phyloP scores from a whole-genome alignment of 352 stramenopile genomes.

The Phytophthora ohioensis region DNA sequence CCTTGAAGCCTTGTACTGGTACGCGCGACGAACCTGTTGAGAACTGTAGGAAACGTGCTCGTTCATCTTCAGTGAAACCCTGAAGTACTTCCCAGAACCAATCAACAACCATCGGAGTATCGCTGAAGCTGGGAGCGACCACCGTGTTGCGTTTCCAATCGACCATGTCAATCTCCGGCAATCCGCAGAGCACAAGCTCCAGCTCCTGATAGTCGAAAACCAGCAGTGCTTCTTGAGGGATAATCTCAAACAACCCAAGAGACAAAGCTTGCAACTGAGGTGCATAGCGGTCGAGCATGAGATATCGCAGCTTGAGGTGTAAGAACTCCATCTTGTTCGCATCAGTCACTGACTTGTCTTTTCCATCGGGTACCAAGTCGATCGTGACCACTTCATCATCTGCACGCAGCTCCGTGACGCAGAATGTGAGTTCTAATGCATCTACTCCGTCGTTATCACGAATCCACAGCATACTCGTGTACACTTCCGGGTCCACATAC shows the following conservation, averaged over 20 bases:
- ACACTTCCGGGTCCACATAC: slow-evolving; percentile 82
- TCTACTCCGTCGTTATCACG: slow-evolving; percentile 75
- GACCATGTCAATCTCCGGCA: slow-evolving; percentile 89
- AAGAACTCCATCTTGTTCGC: slow-evolving; percentile 97
- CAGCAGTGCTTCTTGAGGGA: slow-evolving; percentile 96
- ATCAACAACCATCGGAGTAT: slow-evolving; percentile 49
- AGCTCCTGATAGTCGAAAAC: slow-evolving; percentile 99
- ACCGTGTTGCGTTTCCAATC: slow-evolving; percentile 90
- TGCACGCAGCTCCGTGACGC: slow-evolving; percentile 71
- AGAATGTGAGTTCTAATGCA: slow-evolving; percentile 76
- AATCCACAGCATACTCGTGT: slow-evolving; percentile 82
- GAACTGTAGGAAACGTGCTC: slow-evolving; percentile 87
- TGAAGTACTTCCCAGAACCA: slow-evolving; percentile 86
- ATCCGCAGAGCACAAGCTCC: slow-evolving; percentile 80
- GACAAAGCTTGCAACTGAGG: slow-evolving; percentile 91
- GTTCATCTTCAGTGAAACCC: slow-evolving; percentile 73
- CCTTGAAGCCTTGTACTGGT: slow-evolving; percentile 87
- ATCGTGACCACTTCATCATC: slow-evolving; percentile 67
- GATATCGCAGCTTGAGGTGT: slow-evolving; percentile 94
- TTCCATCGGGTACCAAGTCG: slow-evolving; percentile 65
- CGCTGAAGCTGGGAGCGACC: slow-evolving; percentile 59
- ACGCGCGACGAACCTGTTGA: slow-evolving; percentile 86
- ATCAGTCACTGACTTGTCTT: slow-evolving; percentile 90
- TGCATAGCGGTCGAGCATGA: slow-evolving; percentile 93
- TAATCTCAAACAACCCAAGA: slow-evolving; percentile 96